A percentile compares a stretch with the other conserved stretches of the same genome.
These are phyloP conservation scores for Arthrobotrys musiformis DNA, from an alignment of 2,329 filamentous ascomycete genomes.

Conservation along the genomic window DNA sequence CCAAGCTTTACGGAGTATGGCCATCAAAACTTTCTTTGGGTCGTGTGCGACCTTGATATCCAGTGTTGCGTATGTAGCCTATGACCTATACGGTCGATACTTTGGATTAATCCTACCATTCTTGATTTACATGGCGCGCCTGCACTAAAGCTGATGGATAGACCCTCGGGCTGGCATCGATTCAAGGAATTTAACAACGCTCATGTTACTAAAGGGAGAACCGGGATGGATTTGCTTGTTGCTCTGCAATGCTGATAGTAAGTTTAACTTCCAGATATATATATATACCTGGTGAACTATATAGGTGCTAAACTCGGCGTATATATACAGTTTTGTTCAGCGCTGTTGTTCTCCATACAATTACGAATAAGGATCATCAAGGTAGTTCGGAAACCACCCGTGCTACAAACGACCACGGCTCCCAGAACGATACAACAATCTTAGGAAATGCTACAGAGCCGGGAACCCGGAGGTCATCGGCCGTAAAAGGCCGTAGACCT, in stretches of 20 bases:
- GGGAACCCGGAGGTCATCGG: conserved; percentile 3
- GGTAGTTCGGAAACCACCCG: neutral
- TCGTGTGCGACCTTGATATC: conserved; percentile 31
- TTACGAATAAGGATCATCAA: conserved; percentile 42
- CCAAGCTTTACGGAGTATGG: conserved; percentile 15
- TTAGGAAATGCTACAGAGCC: neutral
- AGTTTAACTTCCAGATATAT: neutral
- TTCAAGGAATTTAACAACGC: conserved; percentile 31
- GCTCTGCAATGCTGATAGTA: conserved; percentile 36
- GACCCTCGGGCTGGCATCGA: too few species aligned
- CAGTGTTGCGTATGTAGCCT: conserved; percentile 35
- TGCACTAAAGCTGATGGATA: neutral
- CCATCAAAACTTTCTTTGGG: conserved; percentile 36
- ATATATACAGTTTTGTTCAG: conserved; percentile 39
- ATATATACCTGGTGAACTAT: neutral
- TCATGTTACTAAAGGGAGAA: conserved; percentile 23
- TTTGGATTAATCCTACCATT: too few species aligned
- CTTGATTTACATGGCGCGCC: too few species aligned
- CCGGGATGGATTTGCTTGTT: conserved; percentile 39
- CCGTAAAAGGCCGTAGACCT: neutral
- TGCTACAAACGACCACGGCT: neutral
- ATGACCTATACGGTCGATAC: too few species aligned
- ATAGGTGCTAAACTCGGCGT: neutral
- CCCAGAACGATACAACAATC: neutral
- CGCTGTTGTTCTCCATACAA: conserved; percentile 43